Conservation (phyloP, 202 grass and related monocot genomes). For the Zoysia matrella region DNA sequence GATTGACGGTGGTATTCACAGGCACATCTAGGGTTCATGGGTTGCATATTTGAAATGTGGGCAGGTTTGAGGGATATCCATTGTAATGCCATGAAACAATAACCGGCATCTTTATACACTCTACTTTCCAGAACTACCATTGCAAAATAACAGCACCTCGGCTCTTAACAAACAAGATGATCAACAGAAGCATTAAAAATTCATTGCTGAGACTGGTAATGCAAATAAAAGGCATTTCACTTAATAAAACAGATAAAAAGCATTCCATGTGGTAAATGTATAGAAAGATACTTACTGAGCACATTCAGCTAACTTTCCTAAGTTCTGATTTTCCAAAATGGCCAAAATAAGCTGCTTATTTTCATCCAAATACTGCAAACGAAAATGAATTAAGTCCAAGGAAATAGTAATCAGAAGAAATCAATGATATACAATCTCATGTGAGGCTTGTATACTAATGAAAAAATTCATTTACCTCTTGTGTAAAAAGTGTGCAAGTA, state of each 20-base stretch:
- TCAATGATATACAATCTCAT: background rate
- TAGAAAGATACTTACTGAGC: constrained; percentile 77
- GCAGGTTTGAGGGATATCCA: background rate
- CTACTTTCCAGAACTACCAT: background rate
- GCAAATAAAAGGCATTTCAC: constrained; percentile 21
- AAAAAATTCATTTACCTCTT: constrained; percentile 25
- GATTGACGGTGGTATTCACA: background rate
- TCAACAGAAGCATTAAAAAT: background rate
- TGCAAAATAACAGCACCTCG: background rate
- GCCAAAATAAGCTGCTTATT: constrained; percentile 62
- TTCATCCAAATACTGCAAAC: constrained; percentile 96
- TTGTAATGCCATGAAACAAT: constrained; percentile 4
- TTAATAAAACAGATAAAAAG: constrained; percentile 2
- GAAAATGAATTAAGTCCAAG: constrained; percentile 4
- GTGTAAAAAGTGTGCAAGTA: constrained; percentile 19
- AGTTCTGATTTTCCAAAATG: too few species aligned
- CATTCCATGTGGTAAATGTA: too few species aligned
- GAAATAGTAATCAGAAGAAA: constrained; percentile 14
- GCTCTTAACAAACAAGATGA: background rate
- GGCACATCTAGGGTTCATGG: background rate
- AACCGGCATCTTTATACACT: background rate
- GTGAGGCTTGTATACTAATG: background rate
- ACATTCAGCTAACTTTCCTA: constrained; percentile 95
- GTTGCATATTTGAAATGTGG: background rate
- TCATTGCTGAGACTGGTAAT: background rate